Percentiles rank a stretch among this genome's conserved stretches.
phyloP scores from a whole-genome alignment of 2,329 filamentous ascomycete species.

The Cytospora chrysosperma region DNA sequence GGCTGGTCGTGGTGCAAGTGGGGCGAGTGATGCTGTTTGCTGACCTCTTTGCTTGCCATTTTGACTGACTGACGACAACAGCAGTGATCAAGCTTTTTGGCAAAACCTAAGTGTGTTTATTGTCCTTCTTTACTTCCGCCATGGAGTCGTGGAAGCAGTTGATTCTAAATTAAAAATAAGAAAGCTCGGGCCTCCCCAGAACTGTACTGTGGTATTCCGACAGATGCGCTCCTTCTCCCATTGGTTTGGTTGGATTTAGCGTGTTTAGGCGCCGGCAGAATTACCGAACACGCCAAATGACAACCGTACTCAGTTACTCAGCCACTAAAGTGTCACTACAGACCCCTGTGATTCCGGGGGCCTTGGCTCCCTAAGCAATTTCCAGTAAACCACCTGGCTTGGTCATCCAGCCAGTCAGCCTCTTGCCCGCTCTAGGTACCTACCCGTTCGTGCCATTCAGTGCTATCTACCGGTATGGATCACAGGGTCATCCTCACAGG shows the following conservation, averaged over 20 bases:
- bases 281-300: background rate
- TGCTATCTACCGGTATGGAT: no score
- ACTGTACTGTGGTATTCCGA: background rate
- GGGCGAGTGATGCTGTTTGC: background rate
- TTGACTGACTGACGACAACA: background rate
- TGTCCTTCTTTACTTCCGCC: background rate
- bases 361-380: no score
- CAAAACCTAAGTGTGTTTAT: no score
- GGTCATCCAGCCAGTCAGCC: no score
- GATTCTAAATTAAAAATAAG: background rate
- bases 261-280: background rate
- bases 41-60: slow-evolving; percentile 22
- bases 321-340: background rate
- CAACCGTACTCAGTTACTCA: background rate
- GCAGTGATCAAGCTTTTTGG: no score
- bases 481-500: background rate
- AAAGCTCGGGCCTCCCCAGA: background rate
- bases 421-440: no score
- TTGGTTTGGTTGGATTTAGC: slow-evolving; percentile 6
- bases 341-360: no score
- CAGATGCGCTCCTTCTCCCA: background rate
- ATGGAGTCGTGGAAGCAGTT: background rate
- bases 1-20: no score
- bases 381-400: no score
- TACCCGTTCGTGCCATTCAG: no score